Conservation (phyloP, 192 early-diverging fungal genomes). For the Chytriomyces sp. region DNA sequence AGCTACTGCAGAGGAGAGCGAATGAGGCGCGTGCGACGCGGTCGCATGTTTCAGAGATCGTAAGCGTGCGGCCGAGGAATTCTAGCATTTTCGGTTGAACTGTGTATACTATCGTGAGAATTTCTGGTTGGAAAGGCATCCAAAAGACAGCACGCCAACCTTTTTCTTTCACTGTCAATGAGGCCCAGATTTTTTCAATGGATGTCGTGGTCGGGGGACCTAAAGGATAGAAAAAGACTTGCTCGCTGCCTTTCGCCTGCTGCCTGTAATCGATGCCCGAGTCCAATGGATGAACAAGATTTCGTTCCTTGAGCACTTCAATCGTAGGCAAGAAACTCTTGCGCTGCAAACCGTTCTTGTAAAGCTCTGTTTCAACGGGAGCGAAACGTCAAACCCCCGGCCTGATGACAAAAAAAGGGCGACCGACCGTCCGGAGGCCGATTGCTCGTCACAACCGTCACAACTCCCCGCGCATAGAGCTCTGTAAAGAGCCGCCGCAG, state of each 20-base stretch:
- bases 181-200: slow-evolving; percentile 52
- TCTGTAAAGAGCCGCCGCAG: slow-evolving; percentile 78
- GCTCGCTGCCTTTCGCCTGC: slow-evolving; percentile 51
- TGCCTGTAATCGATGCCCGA: slow-evolving; percentile 94
- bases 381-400: background rate
- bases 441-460: slow-evolving; percentile 93
- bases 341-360: slow-evolving; percentile 96
- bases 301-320: slow-evolving; percentile 77
- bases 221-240: slow-evolving; percentile 75
- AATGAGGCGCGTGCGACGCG: slow-evolving; percentile 75
- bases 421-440: slow-evolving; percentile 81
- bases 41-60: slow-evolving; percentile 64
- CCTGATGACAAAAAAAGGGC: too few relatives aligned
- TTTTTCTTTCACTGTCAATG: slow-evolving; percentile 29
- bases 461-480: slow-evolving; percentile 82
- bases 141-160: background rate
- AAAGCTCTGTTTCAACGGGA: slow-evolving; percentile 57
- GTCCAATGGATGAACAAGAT: slow-evolving; percentile 79
- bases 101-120: background rate
- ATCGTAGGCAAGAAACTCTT: slow-evolving; percentile 92
- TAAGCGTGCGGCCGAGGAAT: slow-evolving; percentile 77
- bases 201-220: slow-evolving; percentile 46
- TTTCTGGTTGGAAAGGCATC: background rate
- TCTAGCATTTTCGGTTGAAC: slow-evolving; percentile 50
- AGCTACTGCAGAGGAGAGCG: slow-evolving; percentile 70